Base-by-base conservation (phyloP, 2,329 filamentous ascomycete genomes). In the Coleophoma cylindrospora region DNA sequence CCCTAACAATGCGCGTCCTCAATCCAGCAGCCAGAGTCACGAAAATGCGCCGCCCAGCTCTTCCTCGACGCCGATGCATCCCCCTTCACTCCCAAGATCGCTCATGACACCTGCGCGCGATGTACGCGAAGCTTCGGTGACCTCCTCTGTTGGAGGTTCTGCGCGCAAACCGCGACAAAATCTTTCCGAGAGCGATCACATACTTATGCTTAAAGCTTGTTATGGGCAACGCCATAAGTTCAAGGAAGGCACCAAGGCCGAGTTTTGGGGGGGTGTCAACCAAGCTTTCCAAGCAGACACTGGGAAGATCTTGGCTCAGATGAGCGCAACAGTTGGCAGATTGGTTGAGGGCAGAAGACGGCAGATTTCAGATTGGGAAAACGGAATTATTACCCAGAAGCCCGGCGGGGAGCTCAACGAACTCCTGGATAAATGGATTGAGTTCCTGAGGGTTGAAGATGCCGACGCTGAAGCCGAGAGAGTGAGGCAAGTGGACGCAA, bases 121-220 rank as follows among this genome's bases (percentile, higher is more conserved):
- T 43, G 55, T 62, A 48, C 58, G 63, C 47, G 63, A 65, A 53
- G 56, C 57, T 36, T 64, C 61, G 3, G 59, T 61, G 15, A 45
- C 57, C 10, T 62, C 61, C 9, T 54, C 56, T 13, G 55, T 59
- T n/a, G 60, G 60, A 27, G 57, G 57, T 45, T 58, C 53, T 22
- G 48, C 59, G 57, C 61, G 63, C 52, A 65, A 65, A 57, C 63
- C 62, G 32, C 57, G 63, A 15, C 62, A 64, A 45, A 65, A 65
- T 53, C 53, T 65, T 8, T 62, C 64, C 45, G 63, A 65, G 51
- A 57, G 55, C 43, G 63, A 65, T 50, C 63, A 65, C 40, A 55
- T 65, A 19, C 47, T 59, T 5, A 64, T 64, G 60, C 37, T 65
- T 27, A 64, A 63, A 50, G 54, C 61, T 45, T 65, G 63, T 40